Evolutionary conservation across 2,329 filamentous ascomycete species (phyloP).

Genomic region (Fusarium metavorans): DNA sequence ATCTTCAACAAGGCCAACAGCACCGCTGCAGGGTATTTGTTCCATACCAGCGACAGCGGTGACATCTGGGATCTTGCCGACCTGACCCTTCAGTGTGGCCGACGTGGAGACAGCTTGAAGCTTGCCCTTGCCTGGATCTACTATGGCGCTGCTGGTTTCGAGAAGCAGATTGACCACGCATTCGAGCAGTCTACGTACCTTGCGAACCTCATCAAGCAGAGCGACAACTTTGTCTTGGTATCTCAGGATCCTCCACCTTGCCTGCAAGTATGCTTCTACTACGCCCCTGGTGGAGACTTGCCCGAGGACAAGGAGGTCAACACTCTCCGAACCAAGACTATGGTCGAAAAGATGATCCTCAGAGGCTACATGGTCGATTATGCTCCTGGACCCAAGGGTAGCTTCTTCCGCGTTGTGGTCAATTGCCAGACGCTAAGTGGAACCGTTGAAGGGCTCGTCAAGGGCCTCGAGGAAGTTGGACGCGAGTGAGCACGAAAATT

Average conservation of each 20-base stretch:
- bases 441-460: constrained; percentile 66
- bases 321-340: constrained; percentile 61
- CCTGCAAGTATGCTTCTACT: constrained; percentile 96
- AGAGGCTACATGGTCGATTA: constrained; percentile 73
- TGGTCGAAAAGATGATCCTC: constrained; percentile 61
- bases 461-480: constrained; percentile 64
- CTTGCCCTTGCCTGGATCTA: constrained; percentile 91
- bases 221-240: constrained; percentile 76
- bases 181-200: constrained; percentile 79
- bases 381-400: constrained; percentile 66
- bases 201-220: constrained; percentile 66
- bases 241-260: constrained; percentile 84
- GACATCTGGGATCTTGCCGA: constrained; percentile 92
- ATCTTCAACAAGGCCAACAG: constrained; percentile 88
- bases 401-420: constrained; percentile 71
- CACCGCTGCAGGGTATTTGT: constrained; percentile 86
- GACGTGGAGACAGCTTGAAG: constrained; percentile 87
- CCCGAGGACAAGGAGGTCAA: constrained; percentile 57
- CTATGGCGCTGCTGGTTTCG: constrained; percentile 83
- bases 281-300: constrained; percentile 68
- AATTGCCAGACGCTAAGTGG: constrained; percentile 66
- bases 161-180: constrained; percentile 75
- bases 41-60: constrained; percentile 68
- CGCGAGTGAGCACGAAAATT: constrained; percentile 22
- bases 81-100: constrained; percentile 91